Base-by-base conservation (phyloP, 345 rosid species). In the Erodium maritimum region DNA sequence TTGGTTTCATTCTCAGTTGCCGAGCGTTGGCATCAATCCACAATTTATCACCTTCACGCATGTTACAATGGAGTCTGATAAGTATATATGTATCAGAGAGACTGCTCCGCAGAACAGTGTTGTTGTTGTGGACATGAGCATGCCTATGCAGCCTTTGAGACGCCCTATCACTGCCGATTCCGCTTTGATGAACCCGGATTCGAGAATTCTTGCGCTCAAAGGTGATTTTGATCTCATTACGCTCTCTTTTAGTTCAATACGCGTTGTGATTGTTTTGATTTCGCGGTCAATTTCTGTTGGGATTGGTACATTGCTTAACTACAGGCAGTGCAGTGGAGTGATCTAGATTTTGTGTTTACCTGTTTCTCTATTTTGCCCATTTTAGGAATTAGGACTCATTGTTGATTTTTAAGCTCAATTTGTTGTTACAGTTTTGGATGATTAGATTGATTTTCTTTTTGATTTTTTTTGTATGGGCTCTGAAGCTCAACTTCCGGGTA, bases 41-140 rank as follows among this genome's bases (percentile, higher is more conserved):
- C 95, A 88, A 34, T 88, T 88, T 66, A 88, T 91, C 61, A 88
- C 94, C 11, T 91, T 91, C 59, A 91, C 98, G n/a, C 85, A 88
- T 54, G 95, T 91, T 23, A 91, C 98, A 8, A 91, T 91, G 98
- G 98, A 91, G 66, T 91, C 98, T 5, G 98, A 91, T 45, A 91
- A 88, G 81, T 91, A 88, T 59, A 91, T 91, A 42, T 91, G 96
- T 66, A 96, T 91, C 55, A 76, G 98, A 46, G 98, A 91, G 73
- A 91, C 98, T 20, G 78, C 95, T 13, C 96, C 98, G 0, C 98
- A 91, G 74, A 91, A 91, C 72, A 86, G 96, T 34, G 96, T 91
- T 54, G 98, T 91, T 22, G 88, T 88, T 67, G 68, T 88, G 0
- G 98, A 91, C 69, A 91, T 91, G 98, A 86, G 69, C 57, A 77